Evolutionary conservation across 495 filamentous ascomycete species (phyloP).

Genomic region (Apodospora peruviana): DNA sequence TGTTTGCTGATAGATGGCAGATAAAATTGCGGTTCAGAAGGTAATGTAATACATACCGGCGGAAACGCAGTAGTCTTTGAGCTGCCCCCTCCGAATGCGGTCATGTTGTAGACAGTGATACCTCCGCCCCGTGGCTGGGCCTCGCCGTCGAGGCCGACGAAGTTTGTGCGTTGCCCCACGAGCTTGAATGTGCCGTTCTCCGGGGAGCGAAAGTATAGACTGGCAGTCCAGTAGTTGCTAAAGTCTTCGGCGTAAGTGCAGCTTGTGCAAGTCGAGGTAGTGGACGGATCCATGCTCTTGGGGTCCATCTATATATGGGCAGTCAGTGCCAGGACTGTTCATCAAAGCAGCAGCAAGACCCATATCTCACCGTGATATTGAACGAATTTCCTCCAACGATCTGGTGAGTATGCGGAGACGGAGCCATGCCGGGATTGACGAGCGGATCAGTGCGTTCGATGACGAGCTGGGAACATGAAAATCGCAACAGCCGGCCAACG

Average conservation of each 20-base stretch:
- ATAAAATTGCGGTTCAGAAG: too few species aligned
- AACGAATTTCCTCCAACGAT: conserved; percentile 20
- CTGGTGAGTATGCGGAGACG: conserved; percentile 12
- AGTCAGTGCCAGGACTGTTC: neutral
- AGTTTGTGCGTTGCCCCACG: conserved; percentile 17
- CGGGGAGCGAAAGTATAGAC: conserved; percentile 26
- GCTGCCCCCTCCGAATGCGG: conserved; percentile 19
- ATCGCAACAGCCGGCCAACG: conserved; percentile 2
- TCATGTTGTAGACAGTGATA: conserved; percentile 35
- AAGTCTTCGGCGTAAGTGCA: conserved; percentile 23
- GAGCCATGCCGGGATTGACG: conserved; percentile 5
- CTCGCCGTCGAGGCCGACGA: conserved; percentile 4
- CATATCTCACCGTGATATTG: conserved; percentile 5
- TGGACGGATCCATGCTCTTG: conserved; percentile 8
- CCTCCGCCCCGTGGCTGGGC: conserved; percentile 15
- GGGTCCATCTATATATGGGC: conserved; percentile 8
- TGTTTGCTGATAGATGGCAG: too few species aligned
- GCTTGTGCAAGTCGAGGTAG: conserved; percentile 18
- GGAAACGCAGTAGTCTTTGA: conserved; percentile 34
- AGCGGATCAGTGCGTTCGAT: conserved; percentile 4
- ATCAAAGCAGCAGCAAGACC: neutral
- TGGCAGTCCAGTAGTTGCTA: conserved; percentile 35
- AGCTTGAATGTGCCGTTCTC: conserved; percentile 30
- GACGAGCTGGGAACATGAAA: conserved; percentile 5
- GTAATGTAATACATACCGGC: neutral